phyloP scores from a whole-genome alignment of 1,139 yeast genomes.

The Petasospora rhodanensis region DNA sequence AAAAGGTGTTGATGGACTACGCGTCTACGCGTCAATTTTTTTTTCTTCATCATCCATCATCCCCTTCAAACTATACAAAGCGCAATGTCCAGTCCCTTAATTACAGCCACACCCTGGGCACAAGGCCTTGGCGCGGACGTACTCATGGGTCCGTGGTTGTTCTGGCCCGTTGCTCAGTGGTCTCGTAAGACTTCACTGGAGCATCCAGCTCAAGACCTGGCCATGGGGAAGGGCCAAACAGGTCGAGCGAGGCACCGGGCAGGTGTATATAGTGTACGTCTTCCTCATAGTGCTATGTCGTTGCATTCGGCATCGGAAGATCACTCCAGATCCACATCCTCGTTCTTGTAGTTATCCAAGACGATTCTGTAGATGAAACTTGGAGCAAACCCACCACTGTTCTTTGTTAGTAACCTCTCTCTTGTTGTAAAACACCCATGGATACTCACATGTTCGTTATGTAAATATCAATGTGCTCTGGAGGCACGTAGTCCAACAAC shows the following conservation, averaged over 20 bases:
- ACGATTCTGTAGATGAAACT: constrained; percentile 93
- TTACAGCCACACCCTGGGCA: constrained; percentile 65
- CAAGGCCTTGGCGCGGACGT: constrained; percentile 59
- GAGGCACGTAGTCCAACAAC: constrained; percentile 86
- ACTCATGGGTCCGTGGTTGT: constrained; percentile 59
- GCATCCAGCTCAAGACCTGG: constrained; percentile 42
- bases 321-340: constrained; percentile 57
- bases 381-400: constrained; percentile 88
- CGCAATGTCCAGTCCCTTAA: constrained; percentile 56
- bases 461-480: constrained; percentile 90
- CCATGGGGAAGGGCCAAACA: constrained; percentile 15
- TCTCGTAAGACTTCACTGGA: constrained; percentile 1
- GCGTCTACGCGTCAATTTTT: not conserved
- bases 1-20: not conserved
- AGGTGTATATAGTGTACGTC: no score
- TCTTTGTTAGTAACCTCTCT: constrained; percentile 26
- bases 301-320: not conserved
- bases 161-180: constrained; percentile 50
- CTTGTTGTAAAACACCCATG: no score
- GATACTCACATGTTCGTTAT: constrained; percentile 68
- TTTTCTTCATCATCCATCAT: no score
- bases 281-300: no score
- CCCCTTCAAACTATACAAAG: not conserved
- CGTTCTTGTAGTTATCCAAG: constrained; percentile 86
- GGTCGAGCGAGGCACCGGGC: constrained; percentile 39